Base-by-base conservation (phyloP, 2,329 filamentous ascomycete genomes). In the Botrytis galanthina region DNA sequence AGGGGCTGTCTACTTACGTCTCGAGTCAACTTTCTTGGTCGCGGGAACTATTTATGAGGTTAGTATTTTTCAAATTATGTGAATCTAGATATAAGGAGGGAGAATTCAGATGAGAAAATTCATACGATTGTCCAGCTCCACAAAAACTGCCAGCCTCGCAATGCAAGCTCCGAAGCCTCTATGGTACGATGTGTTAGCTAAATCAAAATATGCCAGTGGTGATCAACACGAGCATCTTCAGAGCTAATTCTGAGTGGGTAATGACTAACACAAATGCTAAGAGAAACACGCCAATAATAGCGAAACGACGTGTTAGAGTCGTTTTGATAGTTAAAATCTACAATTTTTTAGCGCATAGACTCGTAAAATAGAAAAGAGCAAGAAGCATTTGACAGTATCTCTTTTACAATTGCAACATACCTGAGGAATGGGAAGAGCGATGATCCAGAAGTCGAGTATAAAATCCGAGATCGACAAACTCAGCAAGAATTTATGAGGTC, bases 281-380 rank as follows among this genome's bases (percentile, higher is more conserved):
- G 67, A 70, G 67, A n/a, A 70, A 70, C 32, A 70, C 67, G n/a
- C 48, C 67, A n/a, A 70, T 39, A 22, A 70, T 44, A 35, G 29
- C 67, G 59, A 42, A 9, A 29, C 48, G 37, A 9, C 67, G 48
- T 26, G 35, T 12, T 12, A 70, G 16, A 32, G 48, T 37, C 37
- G 51, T 59, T 42, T 70, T 44, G 20, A 70, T 37, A 22, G 9
- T 29, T 29, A 37, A 59, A 42, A 70, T 70, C 67, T 70, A 39
- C 22, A 26, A 48, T 22, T 10, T 48, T 20, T 48, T 48, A 48
- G 8, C 20, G 46, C 46, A 22, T 3, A 22, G 26, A 12, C 46
- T 10, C 18, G 46, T 48, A 9, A 26, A 48, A 48, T 22, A 26
- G 26, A 10, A 22, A 26, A 48, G 20, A 48, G 20, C 46, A 48